Conservation (phyloP, 2,329 filamentous ascomycete genomes). For the Xylaria multiplex region DNA sequence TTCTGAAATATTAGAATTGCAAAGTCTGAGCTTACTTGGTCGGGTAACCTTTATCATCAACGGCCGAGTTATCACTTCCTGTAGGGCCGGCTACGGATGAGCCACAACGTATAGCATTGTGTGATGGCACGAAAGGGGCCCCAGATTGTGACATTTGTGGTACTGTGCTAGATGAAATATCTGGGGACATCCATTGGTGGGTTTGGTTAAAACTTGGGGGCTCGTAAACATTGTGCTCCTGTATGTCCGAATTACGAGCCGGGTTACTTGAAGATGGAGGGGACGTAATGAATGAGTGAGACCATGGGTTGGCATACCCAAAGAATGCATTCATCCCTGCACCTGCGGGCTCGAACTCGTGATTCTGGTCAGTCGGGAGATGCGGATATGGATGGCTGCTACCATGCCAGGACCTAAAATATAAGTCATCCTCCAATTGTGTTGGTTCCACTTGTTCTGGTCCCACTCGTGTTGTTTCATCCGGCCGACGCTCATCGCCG, state of each 20-base stretch:
- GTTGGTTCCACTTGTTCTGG: too few relatives aligned
- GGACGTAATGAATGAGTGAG: background rate
- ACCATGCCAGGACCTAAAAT: too few relatives aligned
- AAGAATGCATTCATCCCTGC: background rate
- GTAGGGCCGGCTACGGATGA: too few relatives aligned
- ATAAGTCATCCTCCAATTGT: too few relatives aligned
- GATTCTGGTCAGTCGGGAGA: background rate
- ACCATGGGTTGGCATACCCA: background rate
- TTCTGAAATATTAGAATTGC: background rate
- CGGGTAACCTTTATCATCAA: background rate
- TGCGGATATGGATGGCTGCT: background rate
- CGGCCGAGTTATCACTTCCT: too few relatives aligned
- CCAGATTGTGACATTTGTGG: too few relatives aligned
- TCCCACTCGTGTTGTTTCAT: too few relatives aligned
- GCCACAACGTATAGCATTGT: too few relatives aligned
- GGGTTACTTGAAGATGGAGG: constrained; percentile 1
- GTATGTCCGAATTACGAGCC: constrained; percentile 6
- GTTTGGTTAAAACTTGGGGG: background rate
- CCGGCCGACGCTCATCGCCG: too few relatives aligned
- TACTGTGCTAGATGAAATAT: too few relatives aligned
- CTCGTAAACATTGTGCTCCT: background rate
- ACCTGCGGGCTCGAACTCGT: too few relatives aligned
- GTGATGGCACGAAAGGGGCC: too few relatives aligned
- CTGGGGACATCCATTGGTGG: background rate
- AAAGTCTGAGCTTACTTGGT: background rate